phyloP scores from a whole-genome alignment of 2,329 filamentous ascomycete species.

The Diaporthe nobilis region DNA sequence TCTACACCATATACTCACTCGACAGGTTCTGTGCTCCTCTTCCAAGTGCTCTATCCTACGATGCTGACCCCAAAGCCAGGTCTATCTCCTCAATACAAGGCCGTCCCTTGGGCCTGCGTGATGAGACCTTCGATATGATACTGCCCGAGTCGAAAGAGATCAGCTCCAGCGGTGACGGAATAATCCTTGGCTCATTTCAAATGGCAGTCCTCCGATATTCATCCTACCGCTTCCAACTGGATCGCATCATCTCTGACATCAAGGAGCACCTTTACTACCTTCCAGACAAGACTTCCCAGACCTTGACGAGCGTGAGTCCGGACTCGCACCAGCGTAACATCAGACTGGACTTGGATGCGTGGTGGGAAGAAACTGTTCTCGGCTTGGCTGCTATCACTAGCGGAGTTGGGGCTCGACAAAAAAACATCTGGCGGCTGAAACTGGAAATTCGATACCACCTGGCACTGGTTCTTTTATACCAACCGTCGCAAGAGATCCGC shows the following conservation, averaged over 20 bases:
- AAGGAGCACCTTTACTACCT: slow-evolving; percentile 7
- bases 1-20: slow-evolving; percentile 16
- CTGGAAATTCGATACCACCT: neutral
- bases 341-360: neutral
- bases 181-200: neutral
- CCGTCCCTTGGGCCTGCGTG: neutral
- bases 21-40: slow-evolving; percentile 3
- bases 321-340: neutral
- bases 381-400: neutral
- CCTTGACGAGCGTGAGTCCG: neutral
- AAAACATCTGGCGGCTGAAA: slow-evolving; percentile 7
- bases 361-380: neutral
- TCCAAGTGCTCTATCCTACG: neutral
- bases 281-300: neutral
- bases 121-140: slow-evolving; percentile 15
- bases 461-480: neutral
- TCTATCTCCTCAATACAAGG: neutral
- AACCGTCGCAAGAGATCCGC: slow-evolving; percentile 8
- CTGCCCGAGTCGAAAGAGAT: neutral
- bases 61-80: neutral
- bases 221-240: neutral
- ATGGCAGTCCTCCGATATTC: neutral
- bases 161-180: neutral
- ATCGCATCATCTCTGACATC: slow-evolving; percentile 7
- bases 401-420: slow-evolving; percentile 2